phyloP scores from a whole-genome alignment of 495 filamentous ascomycete genomes.

The Daldinia loculata region DNA sequence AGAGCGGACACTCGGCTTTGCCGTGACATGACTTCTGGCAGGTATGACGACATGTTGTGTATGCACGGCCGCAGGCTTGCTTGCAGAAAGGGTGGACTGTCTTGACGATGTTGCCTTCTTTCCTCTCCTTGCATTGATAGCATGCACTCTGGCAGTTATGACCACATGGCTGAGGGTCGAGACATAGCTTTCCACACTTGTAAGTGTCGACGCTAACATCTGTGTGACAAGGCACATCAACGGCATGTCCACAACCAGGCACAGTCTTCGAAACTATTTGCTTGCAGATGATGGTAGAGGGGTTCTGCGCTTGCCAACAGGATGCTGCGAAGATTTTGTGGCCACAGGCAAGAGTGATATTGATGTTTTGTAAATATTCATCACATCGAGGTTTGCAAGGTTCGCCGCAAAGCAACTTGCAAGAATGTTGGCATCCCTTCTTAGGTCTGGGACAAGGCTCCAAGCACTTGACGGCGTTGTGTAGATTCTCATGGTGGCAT shows the following conservation, averaged over 20 bases:
- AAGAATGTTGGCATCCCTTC: constrained; percentile 68
- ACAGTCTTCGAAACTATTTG: constrained; percentile 54
- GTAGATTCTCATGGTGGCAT: constrained; percentile 75
- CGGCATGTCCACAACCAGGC: constrained; percentile 62
- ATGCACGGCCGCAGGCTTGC: constrained; percentile 62
- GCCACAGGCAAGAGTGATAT: constrained; percentile 65
- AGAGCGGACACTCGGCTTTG: constrained; percentile 61
- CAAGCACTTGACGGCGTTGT: constrained; percentile 68
- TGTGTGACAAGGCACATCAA: constrained; percentile 61
- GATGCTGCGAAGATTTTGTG: constrained; percentile 58
- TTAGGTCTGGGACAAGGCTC: constrained; percentile 67
- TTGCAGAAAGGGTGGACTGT: constrained; percentile 62
- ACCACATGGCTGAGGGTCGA: constrained; percentile 60
- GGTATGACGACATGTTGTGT: constrained; percentile 66
- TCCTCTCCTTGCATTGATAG: constrained; percentile 54
- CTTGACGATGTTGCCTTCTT: constrained; percentile 41
- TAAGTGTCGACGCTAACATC: constrained; percentile 52
- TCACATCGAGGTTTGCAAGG: constrained; percentile 45
- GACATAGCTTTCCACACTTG: constrained; percentile 60
- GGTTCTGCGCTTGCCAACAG: constrained; percentile 59
- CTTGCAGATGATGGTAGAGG: constrained; percentile 45
- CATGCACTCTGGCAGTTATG: constrained; percentile 67
- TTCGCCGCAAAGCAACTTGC: constrained; percentile 69
- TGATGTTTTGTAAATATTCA: constrained; percentile 43
- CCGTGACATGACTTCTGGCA: constrained; percentile 66